Conservation (phyloP, 2,329 filamentous ascomycete species). For the Harringtonia aguacate region DNA sequence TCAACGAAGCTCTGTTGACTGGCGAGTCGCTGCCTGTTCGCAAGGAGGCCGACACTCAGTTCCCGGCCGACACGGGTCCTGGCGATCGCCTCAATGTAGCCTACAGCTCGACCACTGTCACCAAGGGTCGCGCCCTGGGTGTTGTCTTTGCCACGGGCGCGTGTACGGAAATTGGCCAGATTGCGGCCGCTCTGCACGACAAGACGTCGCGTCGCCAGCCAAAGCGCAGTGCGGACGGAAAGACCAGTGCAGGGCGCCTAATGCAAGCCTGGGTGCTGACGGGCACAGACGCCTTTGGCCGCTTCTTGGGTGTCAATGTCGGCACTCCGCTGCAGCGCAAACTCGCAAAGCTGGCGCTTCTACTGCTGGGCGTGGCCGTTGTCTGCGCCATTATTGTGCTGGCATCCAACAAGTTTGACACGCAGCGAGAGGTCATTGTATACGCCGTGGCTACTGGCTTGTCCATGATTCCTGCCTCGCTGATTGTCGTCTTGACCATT, state of each 20-base stretch:
- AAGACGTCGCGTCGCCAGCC: constrained; percentile 34
- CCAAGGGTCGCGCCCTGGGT: constrained; percentile 49
- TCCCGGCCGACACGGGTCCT: constrained; percentile 39
- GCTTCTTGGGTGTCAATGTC: constrained; percentile 52
- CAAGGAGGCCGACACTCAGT: constrained; percentile 38
- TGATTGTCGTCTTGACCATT: constrained; percentile 49
- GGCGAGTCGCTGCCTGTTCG: constrained; percentile 50
- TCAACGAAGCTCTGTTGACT: constrained; percentile 51
- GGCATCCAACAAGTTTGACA: constrained; percentile 42
- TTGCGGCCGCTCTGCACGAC: constrained; percentile 48
- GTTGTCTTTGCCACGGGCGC: constrained; percentile 50
- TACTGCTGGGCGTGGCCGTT: constrained; percentile 52
- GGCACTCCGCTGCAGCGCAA: constrained; percentile 59
- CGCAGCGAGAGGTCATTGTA: constrained; percentile 40
- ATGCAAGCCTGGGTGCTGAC: constrained; percentile 28
- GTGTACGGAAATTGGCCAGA: constrained; percentile 52
- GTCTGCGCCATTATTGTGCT: constrained; percentile 56
- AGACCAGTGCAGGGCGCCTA: constrained; percentile 36
- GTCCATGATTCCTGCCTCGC: constrained; percentile 42
- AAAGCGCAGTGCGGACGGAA: constrained; percentile 35
- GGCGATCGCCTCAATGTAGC: constrained; percentile 52
- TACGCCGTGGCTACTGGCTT: constrained; percentile 32
- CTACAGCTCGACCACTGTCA: constrained; percentile 51
- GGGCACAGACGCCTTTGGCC: constrained; percentile 41
- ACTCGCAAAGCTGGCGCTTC: constrained; percentile 51